Evolutionary conservation across 2,329 filamentous ascomycete genomes (phyloP).

Genomic region (Hymenoscyphus scutula): DNA sequence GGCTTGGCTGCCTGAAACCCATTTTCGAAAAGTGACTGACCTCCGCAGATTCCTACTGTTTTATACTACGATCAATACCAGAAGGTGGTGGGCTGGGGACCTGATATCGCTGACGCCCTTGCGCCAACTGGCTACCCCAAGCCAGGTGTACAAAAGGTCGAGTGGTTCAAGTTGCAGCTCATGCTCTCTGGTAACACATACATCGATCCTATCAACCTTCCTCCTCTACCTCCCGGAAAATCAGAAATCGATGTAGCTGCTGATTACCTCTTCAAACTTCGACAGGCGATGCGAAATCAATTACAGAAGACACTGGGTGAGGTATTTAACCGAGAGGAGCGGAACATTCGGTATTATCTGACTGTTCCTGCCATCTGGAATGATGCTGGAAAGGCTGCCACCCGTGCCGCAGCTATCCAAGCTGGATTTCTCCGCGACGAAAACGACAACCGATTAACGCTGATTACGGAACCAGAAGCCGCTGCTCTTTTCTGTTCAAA

Average conservation of each 20-base stretch:
- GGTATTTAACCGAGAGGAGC: slow-evolving; percentile 96
- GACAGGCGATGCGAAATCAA: slow-evolving; percentile 93
- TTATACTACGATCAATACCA: slow-evolving; percentile 99
- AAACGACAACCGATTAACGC: slow-evolving; percentile 92
- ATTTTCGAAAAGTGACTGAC: not conserved
- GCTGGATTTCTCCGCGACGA: slow-evolving; percentile 95
- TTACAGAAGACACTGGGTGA: slow-evolving; percentile 95
- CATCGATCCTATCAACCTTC: slow-evolving; percentile 98
- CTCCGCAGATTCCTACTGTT: slow-evolving; percentile 88
- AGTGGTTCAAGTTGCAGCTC: slow-evolving; percentile 99
- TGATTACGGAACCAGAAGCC: slow-evolving; percentile 95
- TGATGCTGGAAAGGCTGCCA: slow-evolving; percentile 95
- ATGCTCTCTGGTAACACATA: slow-evolving; percentile 99
- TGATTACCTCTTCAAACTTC: slow-evolving; percentile 97
- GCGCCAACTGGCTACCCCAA: slow-evolving; percentile 97
- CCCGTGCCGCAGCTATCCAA: slow-evolving; percentile 91
- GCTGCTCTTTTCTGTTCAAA: slow-evolving; percentile 98
- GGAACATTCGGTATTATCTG: slow-evolving; percentile 95
- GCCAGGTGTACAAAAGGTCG: slow-evolving; percentile 95
- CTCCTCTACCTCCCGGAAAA: slow-evolving; percentile 93
- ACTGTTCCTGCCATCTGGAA: slow-evolving; percentile 99
- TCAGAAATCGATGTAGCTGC: slow-evolving; percentile 99
- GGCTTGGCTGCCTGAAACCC: slow-evolving; percentile 16
- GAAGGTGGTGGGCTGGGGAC: slow-evolving; percentile 99
- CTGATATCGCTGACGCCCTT: slow-evolving; percentile 94